These are phyloP conservation scores for Pseudogymnoascus pannorum DNA, from an alignment of 2,329 filamentous ascomycete genomes.

Conservation along the genomic window DNA sequence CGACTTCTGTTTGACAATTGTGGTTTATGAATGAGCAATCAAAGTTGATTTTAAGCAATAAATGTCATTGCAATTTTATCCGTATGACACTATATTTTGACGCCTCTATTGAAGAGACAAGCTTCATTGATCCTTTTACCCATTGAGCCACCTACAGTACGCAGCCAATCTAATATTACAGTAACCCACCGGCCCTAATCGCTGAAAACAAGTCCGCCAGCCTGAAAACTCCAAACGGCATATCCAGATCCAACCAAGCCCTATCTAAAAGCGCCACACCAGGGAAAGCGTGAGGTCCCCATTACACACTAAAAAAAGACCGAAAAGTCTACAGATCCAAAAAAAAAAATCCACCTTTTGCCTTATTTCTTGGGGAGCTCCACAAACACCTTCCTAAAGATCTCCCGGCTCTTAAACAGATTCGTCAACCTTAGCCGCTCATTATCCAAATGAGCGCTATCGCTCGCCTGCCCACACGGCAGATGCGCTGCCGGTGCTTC, in stretches of 20 bases:
- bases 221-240: conserved; percentile 4
- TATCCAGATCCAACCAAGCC: conserved; percentile 1
- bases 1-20: neutral
- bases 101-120: neutral
- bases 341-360: neutral
- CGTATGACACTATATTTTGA: neutral
- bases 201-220: conserved; percentile 8
- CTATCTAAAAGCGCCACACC: conserved; percentile 2
- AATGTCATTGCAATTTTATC: neutral
- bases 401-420: conserved; percentile 82
- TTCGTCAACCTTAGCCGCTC: conserved; percentile 86
- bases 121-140: neutral
- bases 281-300: too few species aligned
- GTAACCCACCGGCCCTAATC: neutral
- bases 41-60: neutral
- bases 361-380: conserved; percentile 27
- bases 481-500: conserved; percentile 83
- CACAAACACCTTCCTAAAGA: conserved; percentile 76
- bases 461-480: conserved; percentile 90
- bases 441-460: conserved; percentile 90
- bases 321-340: neutral
- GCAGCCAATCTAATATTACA: neutral
- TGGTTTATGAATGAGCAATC: neutral
- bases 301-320: neutral
- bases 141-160: neutral